Evolutionary conservation across 768 basidiomycete species (phyloP).

Genomic region (Boletus huronensis): DNA sequence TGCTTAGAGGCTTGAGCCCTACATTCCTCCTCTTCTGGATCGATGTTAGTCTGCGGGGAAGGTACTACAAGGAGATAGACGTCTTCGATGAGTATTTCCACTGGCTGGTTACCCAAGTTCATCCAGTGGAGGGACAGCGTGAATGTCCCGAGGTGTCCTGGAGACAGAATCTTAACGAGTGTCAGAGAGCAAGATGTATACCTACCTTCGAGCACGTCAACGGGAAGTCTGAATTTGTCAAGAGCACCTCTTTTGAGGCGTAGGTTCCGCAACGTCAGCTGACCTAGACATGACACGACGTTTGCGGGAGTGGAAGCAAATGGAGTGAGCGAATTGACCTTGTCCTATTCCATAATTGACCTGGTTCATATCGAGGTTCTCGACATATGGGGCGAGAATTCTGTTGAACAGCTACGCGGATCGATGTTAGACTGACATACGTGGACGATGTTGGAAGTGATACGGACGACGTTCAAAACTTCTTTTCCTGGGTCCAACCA

Average conservation of each 20-base stretch:
- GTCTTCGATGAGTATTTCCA: constrained; percentile 89
- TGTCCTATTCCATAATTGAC: constrained; percentile 91
- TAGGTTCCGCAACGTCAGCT: constrained; percentile 74
- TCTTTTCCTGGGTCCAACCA: constrained; percentile 87
- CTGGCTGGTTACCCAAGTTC: constrained; percentile 85
- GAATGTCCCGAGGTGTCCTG: constrained; percentile 84
- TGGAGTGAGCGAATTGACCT: constrained; percentile 41
- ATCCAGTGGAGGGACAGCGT: constrained; percentile 86
- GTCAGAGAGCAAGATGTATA: background rate
- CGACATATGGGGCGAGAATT: constrained; percentile 91
- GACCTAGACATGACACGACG: constrained; percentile 43
- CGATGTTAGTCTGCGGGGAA: constrained; percentile 58
- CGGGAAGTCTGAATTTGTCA: constrained; percentile 92
- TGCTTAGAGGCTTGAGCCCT: constrained; percentile 82
- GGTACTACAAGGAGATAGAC: constrained; percentile 93
- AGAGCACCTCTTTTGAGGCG: constrained; percentile 90
- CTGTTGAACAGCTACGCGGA: constrained; percentile 71
- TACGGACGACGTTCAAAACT: constrained; percentile 65
- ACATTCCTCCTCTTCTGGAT: constrained; percentile 81
- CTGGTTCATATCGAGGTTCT: constrained; percentile 92
- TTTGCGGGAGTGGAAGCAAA: background rate
- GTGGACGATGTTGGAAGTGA: background rate
- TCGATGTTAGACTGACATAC: background rate
- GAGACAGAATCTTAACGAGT: background rate
- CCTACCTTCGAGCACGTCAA: constrained; percentile 90